phyloP scores from a whole-genome alignment of 768 basidiomycete genomes.

The Phanerochaete carnosa region DNA sequence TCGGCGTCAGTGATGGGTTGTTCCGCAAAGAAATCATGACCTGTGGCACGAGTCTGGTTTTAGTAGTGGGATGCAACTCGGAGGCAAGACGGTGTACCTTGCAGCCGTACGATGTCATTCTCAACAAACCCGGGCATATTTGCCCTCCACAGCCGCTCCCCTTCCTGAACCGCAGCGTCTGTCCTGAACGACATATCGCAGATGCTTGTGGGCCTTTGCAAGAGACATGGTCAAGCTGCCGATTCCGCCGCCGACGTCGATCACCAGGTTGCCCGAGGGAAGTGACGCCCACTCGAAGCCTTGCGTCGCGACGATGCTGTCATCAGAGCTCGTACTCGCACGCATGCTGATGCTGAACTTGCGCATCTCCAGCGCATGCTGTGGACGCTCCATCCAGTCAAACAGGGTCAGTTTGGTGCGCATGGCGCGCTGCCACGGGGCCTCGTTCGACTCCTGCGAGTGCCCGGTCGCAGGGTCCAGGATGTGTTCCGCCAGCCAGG shows the following conservation, averaged over 20 bases:
- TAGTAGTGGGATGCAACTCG: too few species aligned
- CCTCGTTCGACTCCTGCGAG: slow-evolving; percentile 12
- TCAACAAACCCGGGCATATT: not conserved
- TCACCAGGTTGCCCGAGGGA: too few species aligned
- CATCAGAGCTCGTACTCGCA: not conserved
- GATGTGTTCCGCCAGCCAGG: slow-evolving; percentile 15
- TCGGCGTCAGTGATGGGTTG: slow-evolving; percentile 34
- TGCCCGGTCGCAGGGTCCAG: slow-evolving; percentile 21
- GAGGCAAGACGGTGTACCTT: too few species aligned
- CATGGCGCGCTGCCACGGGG: slow-evolving; percentile 13
- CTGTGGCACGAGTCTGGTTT: slow-evolving; percentile 13
- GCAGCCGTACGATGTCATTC: not conserved
- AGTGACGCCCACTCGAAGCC: too few species aligned
- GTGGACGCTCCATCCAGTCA: slow-evolving; percentile 9
- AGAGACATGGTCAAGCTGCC: too few species aligned
- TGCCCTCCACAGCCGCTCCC: slow-evolving; percentile 6
- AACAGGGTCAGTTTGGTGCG: slow-evolving; percentile 9
- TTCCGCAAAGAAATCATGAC: slow-evolving; percentile 32
- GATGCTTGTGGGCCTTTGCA: slow-evolving; percentile 18
- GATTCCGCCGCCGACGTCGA: too few species aligned
- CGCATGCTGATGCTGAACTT: not conserved
- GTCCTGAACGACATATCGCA: slow-evolving; percentile 30
- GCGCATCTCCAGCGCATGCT: slow-evolving; percentile 6
- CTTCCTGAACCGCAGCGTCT: slow-evolving; percentile 23
- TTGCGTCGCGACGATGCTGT: not conserved